Base-by-base conservation (phyloP, 768 basidiomycete species). In the Hydnum rufescens region DNA sequence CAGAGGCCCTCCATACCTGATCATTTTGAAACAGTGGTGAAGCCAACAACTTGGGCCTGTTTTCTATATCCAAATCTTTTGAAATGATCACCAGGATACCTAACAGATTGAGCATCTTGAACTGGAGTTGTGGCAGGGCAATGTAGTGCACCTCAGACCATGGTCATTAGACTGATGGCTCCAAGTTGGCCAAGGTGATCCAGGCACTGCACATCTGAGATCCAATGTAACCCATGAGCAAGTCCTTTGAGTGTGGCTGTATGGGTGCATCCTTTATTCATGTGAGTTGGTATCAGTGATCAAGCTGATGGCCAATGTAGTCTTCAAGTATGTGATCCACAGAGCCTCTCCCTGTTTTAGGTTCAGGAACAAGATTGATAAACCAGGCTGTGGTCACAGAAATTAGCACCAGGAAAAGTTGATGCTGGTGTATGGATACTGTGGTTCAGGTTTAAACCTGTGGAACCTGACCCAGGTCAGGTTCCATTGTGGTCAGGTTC, bases 331-430 rank as follows among this genome's bases (percentile, higher is more conserved):
- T 18, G 43, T n/a, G 8, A 31, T 34, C 8, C 52, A 46, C 18
- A 53, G 26, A 29, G 29, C 26, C 16, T 53, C 52, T 23, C n/a
- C 52, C 52, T 2, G 46, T 28, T 52, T 53, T 53, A 1, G 52
- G 52, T 8, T 42, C 26, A 6, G 52, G 52, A 22, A 53, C 28
- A 29, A 53, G 46, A 25, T 53, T 46, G 47, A 49, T 49, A 25
- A 53, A 48, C 44, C 44, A 53, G 25, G 52, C 46, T 16, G 47
- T 46, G 22, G 52, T 53, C 28, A 53, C 25, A 5, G 44, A 42
- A 16, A 53, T 46, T 3, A 49, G 2, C 5, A 53, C 52, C 13
- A 49, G 47, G 25, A 53, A 46, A 28, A 29, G 28, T 31, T 46
- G 52, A 4, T 36, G 23, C 53, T 47, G 49, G 31, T 43, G 49